These are phyloP conservation scores for Diaporthe vexans DNA, from an alignment of 2,329 filamentous ascomycete genomes.

Conservation along the genomic window DNA sequence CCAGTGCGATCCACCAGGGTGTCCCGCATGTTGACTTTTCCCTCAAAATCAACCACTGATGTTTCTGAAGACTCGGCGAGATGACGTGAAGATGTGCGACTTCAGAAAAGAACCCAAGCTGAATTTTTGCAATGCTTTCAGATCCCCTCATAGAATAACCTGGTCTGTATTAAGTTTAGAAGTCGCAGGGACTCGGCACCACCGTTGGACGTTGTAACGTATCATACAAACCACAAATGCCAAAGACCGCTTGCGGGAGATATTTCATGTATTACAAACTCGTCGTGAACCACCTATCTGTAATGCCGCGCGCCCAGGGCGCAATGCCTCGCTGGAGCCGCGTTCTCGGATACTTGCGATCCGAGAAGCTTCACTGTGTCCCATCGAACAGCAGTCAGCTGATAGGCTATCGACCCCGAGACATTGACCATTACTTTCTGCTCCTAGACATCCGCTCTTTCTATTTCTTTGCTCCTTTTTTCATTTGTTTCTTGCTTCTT, in stretches of 20 bases:
- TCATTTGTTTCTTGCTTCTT: background rate
- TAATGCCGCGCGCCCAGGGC: slow-evolving; percentile 25
- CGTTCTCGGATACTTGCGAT: slow-evolving; percentile 13
- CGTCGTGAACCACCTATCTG: slow-evolving; percentile 30
- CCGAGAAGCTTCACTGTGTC: slow-evolving; percentile 28
- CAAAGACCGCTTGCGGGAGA: background rate
- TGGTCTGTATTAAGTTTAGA: background rate
- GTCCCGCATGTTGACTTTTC: slow-evolving; percentile 96
- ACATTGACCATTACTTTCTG: slow-evolving; percentile 7
- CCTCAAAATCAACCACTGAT: slow-evolving; percentile 80
- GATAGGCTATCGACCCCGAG: slow-evolving; percentile 11
- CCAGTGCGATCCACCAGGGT: slow-evolving; percentile 96
- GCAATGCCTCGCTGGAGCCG: slow-evolving; percentile 10
- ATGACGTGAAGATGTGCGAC: background rate
- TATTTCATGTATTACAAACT: slow-evolving; percentile 35
- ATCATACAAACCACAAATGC: background rate
- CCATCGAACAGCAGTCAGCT: slow-evolving; percentile 24
- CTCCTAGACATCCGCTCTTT: background rate
- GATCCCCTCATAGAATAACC: background rate
- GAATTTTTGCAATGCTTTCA: no score
- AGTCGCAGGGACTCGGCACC: background rate
- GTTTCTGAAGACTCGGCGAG: background rate
- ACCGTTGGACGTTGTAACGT: background rate
- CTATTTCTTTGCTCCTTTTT: background rate
- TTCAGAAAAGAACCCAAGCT: background rate